Percentiles rank a stretch among this genome's conserved stretches.
phyloP scores from a whole-genome alignment of 2,329 filamentous ascomycete genomes.

The Setomelanomma holmii region DNA sequence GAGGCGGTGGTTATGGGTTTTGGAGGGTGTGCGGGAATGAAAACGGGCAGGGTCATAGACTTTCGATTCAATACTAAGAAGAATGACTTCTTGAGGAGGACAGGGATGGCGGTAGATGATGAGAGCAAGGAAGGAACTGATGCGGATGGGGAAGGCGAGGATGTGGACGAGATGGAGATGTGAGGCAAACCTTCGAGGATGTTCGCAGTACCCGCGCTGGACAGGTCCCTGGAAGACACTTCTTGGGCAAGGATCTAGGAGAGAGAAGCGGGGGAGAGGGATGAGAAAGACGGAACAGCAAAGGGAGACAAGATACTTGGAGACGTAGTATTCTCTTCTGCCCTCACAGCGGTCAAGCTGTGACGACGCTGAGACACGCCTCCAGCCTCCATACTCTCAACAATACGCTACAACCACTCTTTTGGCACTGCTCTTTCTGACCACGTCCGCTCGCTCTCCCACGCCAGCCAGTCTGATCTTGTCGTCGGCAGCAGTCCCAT shows the following conservation, averaged over 20 bases:
- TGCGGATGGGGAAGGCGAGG: background rate
- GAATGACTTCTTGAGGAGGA: background rate
- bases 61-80: slow-evolving; percentile 1
- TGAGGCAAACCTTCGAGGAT: too few relatives aligned
- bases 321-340: too few relatives aligned
- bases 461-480: slow-evolving; percentile 95
- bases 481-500: slow-evolving; percentile 98
- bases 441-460: slow-evolving; percentile 75
- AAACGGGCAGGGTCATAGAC: slow-evolving; percentile 1
- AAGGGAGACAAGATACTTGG: too few relatives aligned
- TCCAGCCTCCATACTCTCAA: background rate
- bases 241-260: too few relatives aligned
- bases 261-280: too few relatives aligned
- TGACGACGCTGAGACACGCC: too few relatives aligned
- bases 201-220: too few relatives aligned
- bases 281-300: too few relatives aligned
- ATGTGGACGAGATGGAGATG: background rate
- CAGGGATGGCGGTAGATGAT: background rate
- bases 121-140: background rate
- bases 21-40: background rate
- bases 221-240: too few relatives aligned
- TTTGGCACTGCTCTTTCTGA: slow-evolving; percentile 45
- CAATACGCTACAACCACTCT: slow-evolving; percentile 40
- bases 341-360: too few relatives aligned
- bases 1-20: background rate